A percentile compares a stretch with the other conserved stretches of the same genome.
Evolutionary conservation across 2,329 filamentous ascomycete genomes (phyloP).

Genomic region (Aplosporella prunicola): DNA sequence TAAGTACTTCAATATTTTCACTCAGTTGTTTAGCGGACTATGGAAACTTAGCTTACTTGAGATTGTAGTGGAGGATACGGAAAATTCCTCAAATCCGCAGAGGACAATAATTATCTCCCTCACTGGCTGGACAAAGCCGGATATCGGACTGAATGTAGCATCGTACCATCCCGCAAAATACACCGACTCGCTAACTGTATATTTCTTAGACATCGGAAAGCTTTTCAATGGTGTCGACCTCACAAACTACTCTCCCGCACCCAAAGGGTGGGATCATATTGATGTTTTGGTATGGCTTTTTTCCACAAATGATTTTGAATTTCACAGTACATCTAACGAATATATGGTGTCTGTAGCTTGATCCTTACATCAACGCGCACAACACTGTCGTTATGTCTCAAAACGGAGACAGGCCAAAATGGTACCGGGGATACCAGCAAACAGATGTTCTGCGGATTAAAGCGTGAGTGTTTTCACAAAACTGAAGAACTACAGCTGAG

Average conservation of each 20-base stretch:
- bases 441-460: conserved; percentile 20
- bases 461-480: too few relatives aligned
- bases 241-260: conserved; percentile 12
- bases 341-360: conserved; percentile 10
- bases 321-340: too few relatives aligned
- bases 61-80: conserved; percentile 10
- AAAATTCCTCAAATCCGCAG: conserved; percentile 6
- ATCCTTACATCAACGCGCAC: conserved; percentile 22
- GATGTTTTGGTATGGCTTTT: conserved; percentile 12
- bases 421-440: conserved; percentile 18
- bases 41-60: not conserved
- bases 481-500: too few relatives aligned
- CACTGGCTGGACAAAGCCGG: conserved; percentile 12
- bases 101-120: conserved; percentile 12
- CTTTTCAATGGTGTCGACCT: conserved; percentile 10
- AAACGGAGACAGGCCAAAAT: conserved; percentile 16
- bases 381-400: conserved; percentile 19
- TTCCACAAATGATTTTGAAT: not conserved
- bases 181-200: not conserved
- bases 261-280: conserved; percentile 21
- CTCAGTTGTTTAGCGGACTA: not conserved
- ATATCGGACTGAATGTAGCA: conserved; percentile 9
- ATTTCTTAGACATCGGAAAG: conserved; percentile 9
- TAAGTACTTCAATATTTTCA: not conserved
- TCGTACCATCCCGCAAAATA: not conserved